Percentiles rank a stretch among this genome's conserved stretches.
Evolutionary conservation across 495 filamentous ascomycete species (phyloP).

Genomic region (Trichoderma reesei): DNA sequence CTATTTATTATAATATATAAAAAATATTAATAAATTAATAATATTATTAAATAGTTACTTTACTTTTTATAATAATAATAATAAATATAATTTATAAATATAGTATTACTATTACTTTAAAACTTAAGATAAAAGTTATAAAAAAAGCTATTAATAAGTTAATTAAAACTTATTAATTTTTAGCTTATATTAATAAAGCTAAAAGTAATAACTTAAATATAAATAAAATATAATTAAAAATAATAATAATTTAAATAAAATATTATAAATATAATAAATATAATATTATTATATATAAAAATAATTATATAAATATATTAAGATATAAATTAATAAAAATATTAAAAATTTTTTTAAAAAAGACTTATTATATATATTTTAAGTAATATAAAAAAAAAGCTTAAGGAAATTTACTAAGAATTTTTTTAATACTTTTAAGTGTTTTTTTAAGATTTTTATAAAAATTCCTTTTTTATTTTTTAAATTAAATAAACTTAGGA

Average conservation of each 20-base stretch:
- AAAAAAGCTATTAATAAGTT: no score
- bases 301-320: conserved; percentile 22
- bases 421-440: conserved; percentile 12
- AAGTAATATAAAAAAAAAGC: conserved; percentile 16
- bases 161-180: background rate
- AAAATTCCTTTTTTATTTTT: conserved; percentile 17
- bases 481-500: conserved; percentile 13
- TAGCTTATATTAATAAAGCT: background rate
- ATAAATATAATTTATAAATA: no score
- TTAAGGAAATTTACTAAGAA: conserved; percentile 14
- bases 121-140: no score
- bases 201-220: background rate
- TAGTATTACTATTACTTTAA: no score
- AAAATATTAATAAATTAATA: no score
- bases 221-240: background rate
- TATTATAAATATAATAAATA: conserved; percentile 10
- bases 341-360: conserved; percentile 9
- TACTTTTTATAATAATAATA: no score
- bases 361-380: conserved; percentile 15
- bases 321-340: conserved; percentile 19
- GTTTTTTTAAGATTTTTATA: background rate
- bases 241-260: conserved; percentile 13
- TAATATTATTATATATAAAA: conserved; percentile 15
- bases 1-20: no score
- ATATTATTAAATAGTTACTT: no score